Base-by-base conservation (phyloP, 495 filamentous ascomycete species). In the Hypoxylon crocopeplum region DNA sequence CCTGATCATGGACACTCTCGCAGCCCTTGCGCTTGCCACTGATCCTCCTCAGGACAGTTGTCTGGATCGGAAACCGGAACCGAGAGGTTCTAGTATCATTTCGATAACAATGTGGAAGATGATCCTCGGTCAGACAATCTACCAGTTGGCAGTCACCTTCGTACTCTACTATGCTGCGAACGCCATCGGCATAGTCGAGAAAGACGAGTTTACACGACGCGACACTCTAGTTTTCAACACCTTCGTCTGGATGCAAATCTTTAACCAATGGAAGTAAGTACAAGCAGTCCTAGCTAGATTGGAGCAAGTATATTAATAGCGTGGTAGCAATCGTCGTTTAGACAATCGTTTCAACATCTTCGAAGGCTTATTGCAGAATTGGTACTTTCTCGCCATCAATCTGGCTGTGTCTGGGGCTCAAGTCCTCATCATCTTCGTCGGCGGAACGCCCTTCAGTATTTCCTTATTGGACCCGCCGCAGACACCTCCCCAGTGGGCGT, bases 161-260 rank as follows among this genome's bases (percentile, higher is more conserved):
- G 74, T 90, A 56, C 79, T 95, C 21, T 90, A 91, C 74, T 96
- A 91, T 60, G 89, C 81, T 10, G 86, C 86, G 2, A 61, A 73
- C 17, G 55, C 75, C 0, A 84, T 95, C 20, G 81, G 93, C 19
- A 82, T 85, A 11, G 68, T 73, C 11, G 66, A 68, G 10, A 70
- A 77, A 12, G 62, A 71, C 50, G 60, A 71, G 8, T 58, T 75
- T 27, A 66, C 67, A 0, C 75, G 88, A 59, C 76, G 93, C 40
- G 73, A 82, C 36, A 91, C 89, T 0, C 78, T 95, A 37, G 88
- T 96, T 5, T 96, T 96, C 82, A 96, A 96, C 76, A 90, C 90
- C 3, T 96, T 96, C 46, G 91, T 96, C 13, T 96, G 91, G 91
- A 94, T 96, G 91, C 91, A 96, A 58, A 93, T 96, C 59, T 96